These are phyloP conservation scores for Septoria petroselini DNA, from an alignment of 2,329 filamentous ascomycete species.

Conservation along the genomic window DNA sequence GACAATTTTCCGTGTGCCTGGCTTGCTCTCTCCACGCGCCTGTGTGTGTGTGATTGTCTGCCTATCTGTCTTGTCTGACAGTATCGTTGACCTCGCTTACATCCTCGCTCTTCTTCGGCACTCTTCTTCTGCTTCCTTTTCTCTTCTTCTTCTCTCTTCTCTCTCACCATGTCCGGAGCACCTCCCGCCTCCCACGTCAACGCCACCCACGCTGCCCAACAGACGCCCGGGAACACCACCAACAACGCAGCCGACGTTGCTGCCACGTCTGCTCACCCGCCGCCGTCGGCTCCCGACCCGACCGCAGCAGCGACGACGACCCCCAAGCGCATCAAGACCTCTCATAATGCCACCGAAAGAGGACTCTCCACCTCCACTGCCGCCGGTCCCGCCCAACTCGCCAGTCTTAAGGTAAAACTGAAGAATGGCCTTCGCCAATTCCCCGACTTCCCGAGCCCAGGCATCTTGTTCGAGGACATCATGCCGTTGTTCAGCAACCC, in stretches of 20 bases:
- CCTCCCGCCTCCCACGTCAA: conserved; percentile 14
- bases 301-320: conserved; percentile 20
- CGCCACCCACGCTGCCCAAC: conserved; percentile 13
- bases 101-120: conserved; percentile 2
- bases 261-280: conserved; percentile 31
- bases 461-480: conserved; percentile 97
- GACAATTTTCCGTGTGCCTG: too few species aligned
- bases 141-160: conserved; percentile 6
- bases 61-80: conserved; percentile 6
- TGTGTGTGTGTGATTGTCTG: background rate
- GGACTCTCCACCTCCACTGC: conserved; percentile 49
- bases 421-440: conserved; percentile 75
- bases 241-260: conserved; percentile 24
- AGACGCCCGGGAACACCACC: conserved; percentile 9
- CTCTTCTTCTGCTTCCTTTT: conserved; percentile 5
- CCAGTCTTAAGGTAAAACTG: conserved; percentile 65
- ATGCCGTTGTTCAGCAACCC: conserved; percentile 88
- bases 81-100: too few species aligned
- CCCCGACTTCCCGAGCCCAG: conserved; percentile 85
- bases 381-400: conserved; percentile 42
- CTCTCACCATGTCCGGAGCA: conserved; percentile 19
- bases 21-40: too few species aligned
- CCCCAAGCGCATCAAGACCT: conserved; percentile 2
- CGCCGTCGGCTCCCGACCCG: conserved; percentile 29
- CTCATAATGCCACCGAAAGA: conserved; percentile 47